These are phyloP conservation scores for Ogataea chonburiensis DNA, from an alignment of 805 yeast species.

Conservation along the genomic window DNA sequence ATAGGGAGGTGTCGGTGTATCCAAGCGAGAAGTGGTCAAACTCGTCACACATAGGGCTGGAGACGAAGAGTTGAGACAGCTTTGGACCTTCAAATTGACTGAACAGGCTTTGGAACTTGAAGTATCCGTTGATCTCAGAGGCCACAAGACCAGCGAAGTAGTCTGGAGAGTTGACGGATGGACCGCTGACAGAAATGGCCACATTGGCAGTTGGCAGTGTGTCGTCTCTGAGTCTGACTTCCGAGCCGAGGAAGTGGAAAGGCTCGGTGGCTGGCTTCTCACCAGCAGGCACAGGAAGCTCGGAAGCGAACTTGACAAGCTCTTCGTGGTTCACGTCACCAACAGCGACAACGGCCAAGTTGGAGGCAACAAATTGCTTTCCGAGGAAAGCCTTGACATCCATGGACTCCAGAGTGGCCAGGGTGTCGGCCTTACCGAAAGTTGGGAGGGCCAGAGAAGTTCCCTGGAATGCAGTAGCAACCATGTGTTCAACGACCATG, in stretches of 20 bases:
- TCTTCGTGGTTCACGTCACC: constrained; percentile 73
- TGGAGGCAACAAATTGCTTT: constrained; percentile 58
- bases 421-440: constrained; percentile 68
- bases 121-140: constrained; percentile 57
- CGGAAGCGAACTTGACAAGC: constrained; percentile 64
- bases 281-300: constrained; percentile 50
- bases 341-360: constrained; percentile 63
- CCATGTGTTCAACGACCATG: constrained; percentile 70
- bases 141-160: constrained; percentile 74
- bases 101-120: constrained; percentile 50
- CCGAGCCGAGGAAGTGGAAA: constrained; percentile 78
- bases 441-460: constrained; percentile 76
- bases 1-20: constrained; percentile 76
- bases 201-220: constrained; percentile 79
- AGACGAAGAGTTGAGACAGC: constrained; percentile 65
- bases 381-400: constrained; percentile 59
- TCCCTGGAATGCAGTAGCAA: constrained; percentile 84
- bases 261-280: constrained; percentile 46
- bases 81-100: constrained; percentile 64
- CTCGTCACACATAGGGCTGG: constrained; percentile 70
- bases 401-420: constrained; percentile 52
- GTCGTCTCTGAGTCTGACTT: constrained; percentile 85
- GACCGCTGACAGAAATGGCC: constrained; percentile 74
- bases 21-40: constrained; percentile 70
- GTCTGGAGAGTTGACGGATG: constrained; percentile 58